Base-by-base conservation (phyloP, 2,329 filamentous ascomycete species). In the Stagonosporopsis vannaccii region DNA sequence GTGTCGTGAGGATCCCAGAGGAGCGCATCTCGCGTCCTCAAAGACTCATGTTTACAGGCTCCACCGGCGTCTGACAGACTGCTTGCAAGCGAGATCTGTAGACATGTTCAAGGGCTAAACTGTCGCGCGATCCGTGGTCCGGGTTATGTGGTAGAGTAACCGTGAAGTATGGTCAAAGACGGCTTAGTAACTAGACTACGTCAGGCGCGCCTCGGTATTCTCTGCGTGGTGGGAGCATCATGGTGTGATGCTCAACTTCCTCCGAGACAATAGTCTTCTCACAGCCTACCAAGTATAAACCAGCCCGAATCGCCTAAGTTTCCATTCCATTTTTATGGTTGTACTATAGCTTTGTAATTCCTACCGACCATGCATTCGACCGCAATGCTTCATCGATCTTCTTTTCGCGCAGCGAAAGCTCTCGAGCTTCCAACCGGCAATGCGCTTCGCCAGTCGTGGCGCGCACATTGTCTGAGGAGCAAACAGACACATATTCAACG, bases 341-440 rank as follows among this genome's bases (percentile, higher is more conserved):
- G 32, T 37, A 37, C 49, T 30, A 56, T 68, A 70, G 60, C 56
- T 17, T 36, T 59, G 22, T 40, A 20, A 22, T 32, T 26, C 41
- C 11, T n/a, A 36, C 15, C 35, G 46, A 15, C 25, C 44, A 46
- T 36, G 25, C 67, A 64, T 62, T 66, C 61, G 53, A 43, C 50
- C 57, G 51, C 61, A 51, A 76, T 76, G 73, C 60, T 68, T 33
- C 60, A 68, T 47, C 68, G 68, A 57, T 63, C 71, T 28, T 62
- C 62, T n/a, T 53, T 56, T 41, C 67, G 65, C 53, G 40, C 70
- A 26, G 19, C 62, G 20, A 65, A 68, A 61, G 68, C 69, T 55
- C 57, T 72, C 39, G 65, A 70, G 63, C 65, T 70, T 43, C 64
- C 61, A 26, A 58, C 59, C 46, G 66, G 58, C 65, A 68, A 60